Base-by-base conservation (phyloP, 1,139 yeast genomes). In the Pichia sp. region DNA sequence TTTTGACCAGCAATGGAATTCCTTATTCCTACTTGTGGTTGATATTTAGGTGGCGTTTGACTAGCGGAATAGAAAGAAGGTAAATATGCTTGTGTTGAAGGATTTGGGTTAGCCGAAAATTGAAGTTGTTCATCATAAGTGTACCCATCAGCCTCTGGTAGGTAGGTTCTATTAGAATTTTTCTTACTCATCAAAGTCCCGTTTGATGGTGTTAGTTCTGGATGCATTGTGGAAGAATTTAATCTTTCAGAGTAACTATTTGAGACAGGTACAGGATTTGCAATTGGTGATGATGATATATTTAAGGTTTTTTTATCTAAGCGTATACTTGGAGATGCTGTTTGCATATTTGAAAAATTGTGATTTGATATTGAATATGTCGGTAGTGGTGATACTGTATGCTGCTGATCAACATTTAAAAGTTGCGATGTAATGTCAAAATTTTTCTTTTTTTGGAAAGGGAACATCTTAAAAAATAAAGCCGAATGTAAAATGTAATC, bases 401-500 rank as follows among this genome's bases (percentile, higher is more conserved):
- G 12, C 20, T 8, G 28, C 3, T 34, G 32, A 9, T n/a, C n/a
- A n/a, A n/a, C n/a, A n/a, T n/a, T n/a, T n/a, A n/a, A n/a, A n/a
- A n/a, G n/a, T n/a, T n/a, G n/a, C n/a, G 34, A 6, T 4, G 43
- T 6, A 11, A 8, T 22, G 10, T 39, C 41, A 25, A 24, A 23
- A 33, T 45, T 37, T 22, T 35, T 36, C 37, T 45, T 47, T 29
- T 42, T 28, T 22, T 40, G 35, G 16, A 37, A 32, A n/a, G 37
- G n/a, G 20, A 43, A 41, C 48, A 44, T 43, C n/a, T n/a, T n/a
- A n/a, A n/a, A n/a, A n/a, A n/a, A n/a, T n/a, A n/a, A n/a, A n/a
- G n/a, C n/a, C n/a, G n/a, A n/a, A n/a, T n/a, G n/a, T n/a, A n/a
- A n/a, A n/a, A n/a, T n/a, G n/a, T n/a, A n/a, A n/a, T n/a, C n/a